Evolutionary conservation across 169 alveolate species (phyloP).

Genomic region (Cryptosporidium muris): DNA sequence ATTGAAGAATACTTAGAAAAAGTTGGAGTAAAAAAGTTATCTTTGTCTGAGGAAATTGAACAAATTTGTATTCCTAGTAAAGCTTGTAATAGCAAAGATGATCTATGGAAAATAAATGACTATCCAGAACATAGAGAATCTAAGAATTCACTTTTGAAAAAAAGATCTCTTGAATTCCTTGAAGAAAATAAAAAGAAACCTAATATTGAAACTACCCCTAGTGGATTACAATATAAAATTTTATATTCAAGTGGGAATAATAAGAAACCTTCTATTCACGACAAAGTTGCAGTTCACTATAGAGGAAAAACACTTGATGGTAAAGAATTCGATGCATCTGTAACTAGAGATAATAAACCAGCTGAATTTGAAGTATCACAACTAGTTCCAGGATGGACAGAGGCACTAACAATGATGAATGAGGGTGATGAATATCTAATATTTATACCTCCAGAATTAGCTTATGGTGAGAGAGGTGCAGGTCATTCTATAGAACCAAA

Average conservation of each 20-base stretch:
- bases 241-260: slow-evolving; percentile 19
- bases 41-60: slow-evolving; percentile 6
- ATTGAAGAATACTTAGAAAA: slow-evolving; percentile 32
- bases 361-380: slow-evolving; percentile 38
- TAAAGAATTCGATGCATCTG: slow-evolving; percentile 49
- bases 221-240: slow-evolving; percentile 56
- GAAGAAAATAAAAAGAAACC: slow-evolving; percentile 20
- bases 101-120: slow-evolving; percentile 27
- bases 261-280: slow-evolving; percentile 18
- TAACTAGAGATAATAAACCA: slow-evolving; percentile 28
- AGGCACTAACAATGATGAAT: slow-evolving; percentile 55
- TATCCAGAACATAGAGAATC: slow-evolving; percentile 64
- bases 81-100: slow-evolving; percentile 19
- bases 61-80: slow-evolving; percentile 7
- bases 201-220: slow-evolving; percentile 16
- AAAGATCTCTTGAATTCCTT: slow-evolving; percentile 45
- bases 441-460: slow-evolving; percentile 28
- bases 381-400: slow-evolving; percentile 60
- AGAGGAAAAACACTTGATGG: slow-evolving; percentile 70
- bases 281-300: slow-evolving; percentile 52
- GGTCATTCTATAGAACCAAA: slow-evolving; percentile 61
- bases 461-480: slow-evolving; percentile 61
- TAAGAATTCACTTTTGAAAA: slow-evolving; percentile 12
- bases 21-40: slow-evolving; percentile 5
- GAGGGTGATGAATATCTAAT: slow-evolving; percentile 49